phyloP scores from a whole-genome alignment of 495 filamentous ascomycete genomes.

The Aspergillus mulundensis region DNA sequence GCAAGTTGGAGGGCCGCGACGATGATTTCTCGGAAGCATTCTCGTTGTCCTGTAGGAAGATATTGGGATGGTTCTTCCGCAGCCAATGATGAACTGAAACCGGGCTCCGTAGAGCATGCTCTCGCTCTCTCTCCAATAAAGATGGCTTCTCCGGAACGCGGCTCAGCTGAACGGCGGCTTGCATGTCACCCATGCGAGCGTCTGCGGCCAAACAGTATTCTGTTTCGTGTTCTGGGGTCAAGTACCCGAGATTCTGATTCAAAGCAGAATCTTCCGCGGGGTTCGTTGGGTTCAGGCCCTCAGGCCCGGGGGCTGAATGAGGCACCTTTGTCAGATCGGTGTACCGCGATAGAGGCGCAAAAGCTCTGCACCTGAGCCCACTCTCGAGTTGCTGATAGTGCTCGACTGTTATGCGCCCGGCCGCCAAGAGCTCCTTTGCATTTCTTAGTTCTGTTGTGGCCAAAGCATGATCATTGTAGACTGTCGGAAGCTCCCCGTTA shows the following conservation, averaged over 20 bases:
- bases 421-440: slow-evolving; percentile 39
- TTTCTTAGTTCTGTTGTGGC: slow-evolving; percentile 41
- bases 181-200: slow-evolving; percentile 52
- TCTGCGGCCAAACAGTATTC: slow-evolving; percentile 75
- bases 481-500: slow-evolving; percentile 37
- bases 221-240: slow-evolving; percentile 73
- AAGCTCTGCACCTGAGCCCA: slow-evolving; percentile 36
- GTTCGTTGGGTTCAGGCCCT: slow-evolving; percentile 15
- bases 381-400: slow-evolving; percentile 39
- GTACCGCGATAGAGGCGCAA: slow-evolving; percentile 36
- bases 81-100: slow-evolving; percentile 91
- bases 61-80: slow-evolving; percentile 73
- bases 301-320: slow-evolving; percentile 23
- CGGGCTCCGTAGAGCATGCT: slow-evolving; percentile 69
- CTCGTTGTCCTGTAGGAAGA: slow-evolving; percentile 80
- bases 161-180: slow-evolving; percentile 31
- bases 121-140: slow-evolving; percentile 48
- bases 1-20: slow-evolving; percentile 37
- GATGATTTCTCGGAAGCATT: slow-evolving; percentile 56
- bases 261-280: slow-evolving; percentile 16
- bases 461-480: slow-evolving; percentile 33
- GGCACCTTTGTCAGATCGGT: slow-evolving; percentile 28
- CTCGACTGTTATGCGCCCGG: slow-evolving; percentile 36
- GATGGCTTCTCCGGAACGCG: slow-evolving; percentile 38
- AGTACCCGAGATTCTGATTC: slow-evolving; percentile 48